Evolutionary conservation across 129 eudicot genomes (phyloP).

Genomic region (Lactuca sativa): DNA sequence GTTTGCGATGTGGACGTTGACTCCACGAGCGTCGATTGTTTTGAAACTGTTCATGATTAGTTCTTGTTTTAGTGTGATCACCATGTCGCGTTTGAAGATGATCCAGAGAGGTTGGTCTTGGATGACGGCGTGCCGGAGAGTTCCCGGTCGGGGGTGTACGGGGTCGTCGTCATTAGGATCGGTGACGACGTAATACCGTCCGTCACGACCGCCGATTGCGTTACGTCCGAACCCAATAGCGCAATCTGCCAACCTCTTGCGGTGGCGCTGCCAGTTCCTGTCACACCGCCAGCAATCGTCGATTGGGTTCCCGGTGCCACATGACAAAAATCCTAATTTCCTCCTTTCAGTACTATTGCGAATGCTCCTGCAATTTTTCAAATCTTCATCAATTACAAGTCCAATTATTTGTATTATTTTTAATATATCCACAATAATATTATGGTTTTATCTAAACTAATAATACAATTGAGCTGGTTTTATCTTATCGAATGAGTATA

Average conservation of each 20-base stretch:
- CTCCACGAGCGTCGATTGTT: slow-evolving; percentile 88
- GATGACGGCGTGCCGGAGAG: slow-evolving; percentile 79
- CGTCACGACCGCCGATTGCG: slow-evolving; percentile 89
- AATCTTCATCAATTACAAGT: neutral
- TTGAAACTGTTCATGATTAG: slow-evolving; percentile 91
- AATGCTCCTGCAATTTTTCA: slow-evolving; percentile 56
- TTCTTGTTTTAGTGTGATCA: slow-evolving; percentile 75
- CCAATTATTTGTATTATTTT: neutral
- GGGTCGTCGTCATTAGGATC: slow-evolving; percentile 72
- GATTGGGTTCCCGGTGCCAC: slow-evolving; percentile 85
- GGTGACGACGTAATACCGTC: slow-evolving; percentile 71
- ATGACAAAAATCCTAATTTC: slow-evolving; percentile 75
- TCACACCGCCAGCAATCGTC: slow-evolving; percentile 97
- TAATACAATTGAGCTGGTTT: too few species aligned
- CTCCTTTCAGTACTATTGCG: slow-evolving; percentile 73
- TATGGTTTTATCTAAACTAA: neutral
- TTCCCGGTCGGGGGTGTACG: slow-evolving; percentile 80
- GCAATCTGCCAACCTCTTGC: slow-evolving; percentile 75
- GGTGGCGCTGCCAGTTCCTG: slow-evolving; percentile 61
- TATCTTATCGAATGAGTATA: too few species aligned
- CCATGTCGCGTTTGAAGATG: slow-evolving; percentile 81
- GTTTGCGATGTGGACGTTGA: slow-evolving; percentile 69
- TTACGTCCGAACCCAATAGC: slow-evolving; percentile 94
- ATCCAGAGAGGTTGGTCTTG: slow-evolving; percentile 91
- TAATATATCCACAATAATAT: neutral